Evolutionary conservation across 2,329 filamentous ascomycete species (phyloP).

Genomic region (Knufia petricola): DNA sequence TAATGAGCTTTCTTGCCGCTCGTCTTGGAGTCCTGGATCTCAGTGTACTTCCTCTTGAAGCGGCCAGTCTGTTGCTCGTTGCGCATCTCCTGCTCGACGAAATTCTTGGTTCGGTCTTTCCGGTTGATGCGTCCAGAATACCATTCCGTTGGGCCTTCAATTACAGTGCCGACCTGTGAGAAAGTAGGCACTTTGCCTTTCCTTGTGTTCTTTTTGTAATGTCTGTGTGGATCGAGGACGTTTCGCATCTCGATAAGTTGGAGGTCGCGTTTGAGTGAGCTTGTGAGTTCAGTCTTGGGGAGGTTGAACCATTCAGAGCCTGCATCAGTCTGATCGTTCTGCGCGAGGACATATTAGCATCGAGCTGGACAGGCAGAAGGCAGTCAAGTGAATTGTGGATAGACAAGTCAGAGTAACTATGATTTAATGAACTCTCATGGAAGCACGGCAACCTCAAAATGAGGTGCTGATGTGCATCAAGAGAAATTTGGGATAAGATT

Average conservation of each 20-base stretch:
- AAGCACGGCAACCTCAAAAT: slow-evolving; percentile 69
- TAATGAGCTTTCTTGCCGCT: slow-evolving; percentile 88
- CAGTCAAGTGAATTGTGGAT: not conserved
- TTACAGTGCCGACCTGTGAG: slow-evolving; percentile 78
- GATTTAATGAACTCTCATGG: slow-evolving; percentile 56
- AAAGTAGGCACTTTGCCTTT: slow-evolving; percentile 67
- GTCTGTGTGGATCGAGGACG: slow-evolving; percentile 76
- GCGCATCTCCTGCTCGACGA: slow-evolving; percentile 74
- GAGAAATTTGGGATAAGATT: slow-evolving; percentile 58
- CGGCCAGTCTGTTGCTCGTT: slow-evolving; percentile 55
- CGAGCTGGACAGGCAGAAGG: slow-evolving; percentile 24
- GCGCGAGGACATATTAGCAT: slow-evolving; percentile 18
- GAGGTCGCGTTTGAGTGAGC: slow-evolving; percentile 78
- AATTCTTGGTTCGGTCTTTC: slow-evolving; percentile 76
- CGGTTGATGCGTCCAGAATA: slow-evolving; percentile 71
- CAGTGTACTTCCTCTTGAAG: slow-evolving; percentile 78
- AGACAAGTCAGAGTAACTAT: slow-evolving; percentile 59
- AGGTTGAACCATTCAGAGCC: slow-evolving; percentile 81
- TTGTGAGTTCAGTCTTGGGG: slow-evolving; percentile 71
- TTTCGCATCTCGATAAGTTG: slow-evolving; percentile 83
- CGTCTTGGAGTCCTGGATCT: slow-evolving; percentile 71
- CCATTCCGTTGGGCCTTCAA: slow-evolving; percentile 82
- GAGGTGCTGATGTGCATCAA: slow-evolving; percentile 66
- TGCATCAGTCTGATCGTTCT: slow-evolving; percentile 54
- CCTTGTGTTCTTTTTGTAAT: slow-evolving; percentile 72